phyloP scores from a whole-genome alignment of 345 rosid genomes.

The Cardamine resedifolia region DNA sequence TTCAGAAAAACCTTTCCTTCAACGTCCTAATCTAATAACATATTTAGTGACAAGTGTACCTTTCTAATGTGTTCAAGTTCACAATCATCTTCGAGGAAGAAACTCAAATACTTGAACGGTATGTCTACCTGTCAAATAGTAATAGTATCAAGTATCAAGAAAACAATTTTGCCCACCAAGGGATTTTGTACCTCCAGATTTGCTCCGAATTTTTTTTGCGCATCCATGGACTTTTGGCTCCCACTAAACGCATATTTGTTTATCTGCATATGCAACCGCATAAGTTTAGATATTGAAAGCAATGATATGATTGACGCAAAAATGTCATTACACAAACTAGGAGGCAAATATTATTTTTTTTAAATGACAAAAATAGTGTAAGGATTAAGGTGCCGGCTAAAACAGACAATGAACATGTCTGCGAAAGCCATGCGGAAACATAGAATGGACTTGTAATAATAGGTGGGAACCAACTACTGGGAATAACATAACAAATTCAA shows the following conservation, averaged over 20 bases:
- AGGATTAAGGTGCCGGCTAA: not conserved
- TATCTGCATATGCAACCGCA: slow-evolving; percentile 46
- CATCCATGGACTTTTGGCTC: slow-evolving; percentile 60
- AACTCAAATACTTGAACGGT: slow-evolving; percentile 64
- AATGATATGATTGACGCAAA: not conserved
- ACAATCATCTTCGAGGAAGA: slow-evolving; percentile 71
- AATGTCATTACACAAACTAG: no score
- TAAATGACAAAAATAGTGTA: not conserved
- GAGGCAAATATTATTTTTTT: no score
- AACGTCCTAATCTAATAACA: not conserved
- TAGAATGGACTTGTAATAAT: not conserved
- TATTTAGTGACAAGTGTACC: slow-evolving; percentile 37
- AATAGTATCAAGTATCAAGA: not conserved
- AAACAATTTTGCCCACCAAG: not conserved
- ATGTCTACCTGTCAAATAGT: slow-evolving; percentile 65
- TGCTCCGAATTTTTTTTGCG: slow-evolving; percentile 64
- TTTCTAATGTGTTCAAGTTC: slow-evolving; percentile 65
- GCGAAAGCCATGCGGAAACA: not conserved
- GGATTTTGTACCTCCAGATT: slow-evolving; percentile 68
- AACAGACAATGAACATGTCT: not conserved
- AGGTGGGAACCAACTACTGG: not conserved
- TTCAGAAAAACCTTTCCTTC: not conserved
- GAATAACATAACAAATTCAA: not conserved
- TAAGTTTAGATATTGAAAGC: not conserved
- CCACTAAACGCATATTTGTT: slow-evolving; percentile 72